Percentiles rank a stretch among this genome's conserved stretches.
Conservation (phyloP, 1,139 yeast species). For the Pichia sp. region DNA sequence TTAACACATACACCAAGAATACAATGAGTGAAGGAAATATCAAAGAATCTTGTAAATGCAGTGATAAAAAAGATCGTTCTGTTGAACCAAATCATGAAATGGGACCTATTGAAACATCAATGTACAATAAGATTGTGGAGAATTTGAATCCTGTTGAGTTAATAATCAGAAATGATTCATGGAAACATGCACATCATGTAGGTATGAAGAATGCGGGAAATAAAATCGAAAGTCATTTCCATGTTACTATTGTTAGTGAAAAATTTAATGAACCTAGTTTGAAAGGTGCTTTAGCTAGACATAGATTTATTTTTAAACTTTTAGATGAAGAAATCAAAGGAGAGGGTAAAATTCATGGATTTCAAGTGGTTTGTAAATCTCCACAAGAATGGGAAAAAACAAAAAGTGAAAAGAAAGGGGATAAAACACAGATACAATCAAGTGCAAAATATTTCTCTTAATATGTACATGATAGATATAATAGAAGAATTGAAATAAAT, state of each 20-base stretch:
- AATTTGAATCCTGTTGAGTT: slow-evolving; percentile 48
- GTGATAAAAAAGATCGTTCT: slow-evolving; percentile 7
- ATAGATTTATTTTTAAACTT: slow-evolving; percentile 64
- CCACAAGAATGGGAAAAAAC: slow-evolving; percentile 45
- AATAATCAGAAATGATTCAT: slow-evolving; percentile 71
- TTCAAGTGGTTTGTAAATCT: slow-evolving; percentile 82
- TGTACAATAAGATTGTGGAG: slow-evolving; percentile 40
- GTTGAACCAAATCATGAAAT: background rate
- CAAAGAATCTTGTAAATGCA: slow-evolving; percentile 12
- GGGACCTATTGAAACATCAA: slow-evolving; percentile 41
- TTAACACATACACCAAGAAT: background rate
- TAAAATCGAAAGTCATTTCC: slow-evolving; percentile 79
- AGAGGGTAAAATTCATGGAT: slow-evolving; percentile 76
- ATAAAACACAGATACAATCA: background rate
- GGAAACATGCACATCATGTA: slow-evolving; percentile 83
- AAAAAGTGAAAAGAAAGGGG: background rate
- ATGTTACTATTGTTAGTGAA: slow-evolving; percentile 64
- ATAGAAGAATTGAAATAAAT: background rate
- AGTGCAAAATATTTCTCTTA: slow-evolving; percentile 6
- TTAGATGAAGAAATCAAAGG: slow-evolving; percentile 53
- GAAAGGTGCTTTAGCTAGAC: slow-evolving; percentile 58
- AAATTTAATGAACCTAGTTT: slow-evolving; percentile 54
- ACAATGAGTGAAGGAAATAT: background rate
- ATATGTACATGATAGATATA: background rate
- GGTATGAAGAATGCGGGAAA: slow-evolving; percentile 73